Evolutionary conservation across 805 yeast species (phyloP).

Genomic region (Candida odintsovae): DNA sequence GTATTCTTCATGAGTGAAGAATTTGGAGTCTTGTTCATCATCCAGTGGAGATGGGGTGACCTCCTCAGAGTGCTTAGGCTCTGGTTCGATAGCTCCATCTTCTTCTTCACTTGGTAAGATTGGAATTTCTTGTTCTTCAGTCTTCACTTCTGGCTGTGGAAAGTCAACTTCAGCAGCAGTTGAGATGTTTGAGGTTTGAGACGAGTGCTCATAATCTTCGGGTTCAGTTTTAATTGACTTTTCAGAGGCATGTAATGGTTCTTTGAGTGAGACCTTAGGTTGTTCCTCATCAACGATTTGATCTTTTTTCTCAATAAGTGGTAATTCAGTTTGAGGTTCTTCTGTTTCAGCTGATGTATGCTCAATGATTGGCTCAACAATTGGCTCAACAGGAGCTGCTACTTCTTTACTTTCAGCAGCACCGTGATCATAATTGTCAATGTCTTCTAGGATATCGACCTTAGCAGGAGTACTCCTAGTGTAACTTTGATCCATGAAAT

Average conservation of each 20-base stretch:
- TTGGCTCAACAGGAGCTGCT: neutral
- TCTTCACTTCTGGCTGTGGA: neutral
- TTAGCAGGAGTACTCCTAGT: constrained; percentile 1
- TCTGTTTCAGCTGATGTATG: neutral
- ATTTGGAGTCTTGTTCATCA: neutral
- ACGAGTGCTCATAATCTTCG: neutral
- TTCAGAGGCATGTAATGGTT: neutral
- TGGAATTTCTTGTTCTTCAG: neutral
- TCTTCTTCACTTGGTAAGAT: neutral
- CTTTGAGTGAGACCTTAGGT: neutral
- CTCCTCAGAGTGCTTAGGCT: constrained; percentile 7
- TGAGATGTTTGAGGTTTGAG: neutral
- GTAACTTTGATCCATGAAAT: constrained; percentile 10
- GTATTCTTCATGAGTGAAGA: constrained; percentile 4
- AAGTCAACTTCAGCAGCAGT: constrained; percentile 1
- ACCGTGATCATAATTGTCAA: neutral
- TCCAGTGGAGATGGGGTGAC: neutral
- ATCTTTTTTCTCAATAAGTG: neutral
- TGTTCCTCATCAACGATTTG: neutral
- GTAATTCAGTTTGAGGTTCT: neutral
- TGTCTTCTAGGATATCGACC: neutral
- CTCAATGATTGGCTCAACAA: neutral
- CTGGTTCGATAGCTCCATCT: neutral
- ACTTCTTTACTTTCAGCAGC: neutral
- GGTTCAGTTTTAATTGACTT: neutral